Conservation (phyloP, 176 grass and related monocot genomes). For the Musa troglodytarum region DNA sequence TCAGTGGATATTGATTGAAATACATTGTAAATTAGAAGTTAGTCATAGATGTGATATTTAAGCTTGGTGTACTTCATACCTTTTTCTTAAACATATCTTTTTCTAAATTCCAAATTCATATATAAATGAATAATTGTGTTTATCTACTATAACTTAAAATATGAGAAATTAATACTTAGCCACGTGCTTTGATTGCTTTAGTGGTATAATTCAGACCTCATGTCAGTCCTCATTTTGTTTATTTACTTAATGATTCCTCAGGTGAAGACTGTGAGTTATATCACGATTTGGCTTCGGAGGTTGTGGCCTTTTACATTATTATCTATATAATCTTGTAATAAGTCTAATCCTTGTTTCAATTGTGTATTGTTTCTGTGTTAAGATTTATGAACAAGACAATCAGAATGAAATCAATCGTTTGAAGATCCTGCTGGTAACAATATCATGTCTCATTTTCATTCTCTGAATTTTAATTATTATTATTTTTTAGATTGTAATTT, state of each 20-base stretch:
- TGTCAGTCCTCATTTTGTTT: not conserved
- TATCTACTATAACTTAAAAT: no score
- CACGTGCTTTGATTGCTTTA: not conserved
- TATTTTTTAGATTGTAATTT: not conserved
- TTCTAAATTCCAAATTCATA: no score
- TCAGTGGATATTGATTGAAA: not conserved
- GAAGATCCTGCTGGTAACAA: conserved; percentile 25
- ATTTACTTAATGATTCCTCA: not conserved
- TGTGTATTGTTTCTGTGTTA: not conserved
- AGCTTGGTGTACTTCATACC: not conserved
- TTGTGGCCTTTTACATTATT: not conserved
- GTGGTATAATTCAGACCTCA: not conserved
- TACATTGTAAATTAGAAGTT: not conserved
- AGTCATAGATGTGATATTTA: not conserved
- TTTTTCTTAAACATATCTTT: no score
- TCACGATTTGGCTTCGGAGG: not conserved
- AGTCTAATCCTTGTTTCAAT: not conserved
- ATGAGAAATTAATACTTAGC: not conserved
- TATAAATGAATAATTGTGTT: no score
- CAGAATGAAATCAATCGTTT: conserved; percentile 24
- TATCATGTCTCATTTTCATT: not conserved
- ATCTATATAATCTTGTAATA: not conserved
- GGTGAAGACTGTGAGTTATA: conserved; percentile 1
- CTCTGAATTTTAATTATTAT: not conserved
- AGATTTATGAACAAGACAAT: conserved; percentile 20